Percentiles rank a stretch among this genome's conserved stretches.
Conservation (phyloP, 1,284 basidiomycete species). For the Marasmius tenuissimus region DNA sequence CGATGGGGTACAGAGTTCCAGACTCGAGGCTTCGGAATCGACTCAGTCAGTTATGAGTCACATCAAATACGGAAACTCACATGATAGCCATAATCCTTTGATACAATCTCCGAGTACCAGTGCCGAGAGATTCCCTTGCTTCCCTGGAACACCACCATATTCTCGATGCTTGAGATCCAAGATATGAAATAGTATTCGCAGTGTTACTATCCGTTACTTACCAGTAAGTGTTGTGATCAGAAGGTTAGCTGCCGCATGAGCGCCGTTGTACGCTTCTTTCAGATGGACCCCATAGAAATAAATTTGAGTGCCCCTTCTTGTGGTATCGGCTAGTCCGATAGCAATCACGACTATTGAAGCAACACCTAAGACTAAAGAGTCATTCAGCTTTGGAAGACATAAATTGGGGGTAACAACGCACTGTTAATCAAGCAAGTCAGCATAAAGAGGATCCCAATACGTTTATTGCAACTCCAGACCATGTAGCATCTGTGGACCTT, state of each 20-base stretch:
- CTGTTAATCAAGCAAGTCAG: background rate
- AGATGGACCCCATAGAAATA: background rate
- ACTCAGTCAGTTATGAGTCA: no score
- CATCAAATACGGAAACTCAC: background rate
- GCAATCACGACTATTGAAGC: background rate
- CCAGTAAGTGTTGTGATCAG: background rate
- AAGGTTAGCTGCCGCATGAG: background rate
- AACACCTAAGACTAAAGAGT: background rate
- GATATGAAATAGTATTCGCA: background rate
- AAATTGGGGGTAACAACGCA: background rate
- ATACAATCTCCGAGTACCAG: background rate
- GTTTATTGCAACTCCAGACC: background rate
- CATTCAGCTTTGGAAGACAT: background rate
- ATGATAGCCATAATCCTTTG: background rate
- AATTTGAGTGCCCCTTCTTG: background rate
- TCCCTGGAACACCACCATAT: background rate
- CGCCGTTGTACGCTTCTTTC: background rate
- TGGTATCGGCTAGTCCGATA: background rate
- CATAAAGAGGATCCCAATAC: background rate
- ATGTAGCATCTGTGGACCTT: background rate
- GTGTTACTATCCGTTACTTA: background rate
- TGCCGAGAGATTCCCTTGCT: background rate
- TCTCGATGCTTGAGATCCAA: background rate
- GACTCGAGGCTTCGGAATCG: no score
- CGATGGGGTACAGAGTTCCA: no score